Evolutionary conservation across 495 filamentous ascomycete genomes (phyloP), one percentile per base, ranked within the genome.

Genomic region (Extremus antarcticus): DNA sequence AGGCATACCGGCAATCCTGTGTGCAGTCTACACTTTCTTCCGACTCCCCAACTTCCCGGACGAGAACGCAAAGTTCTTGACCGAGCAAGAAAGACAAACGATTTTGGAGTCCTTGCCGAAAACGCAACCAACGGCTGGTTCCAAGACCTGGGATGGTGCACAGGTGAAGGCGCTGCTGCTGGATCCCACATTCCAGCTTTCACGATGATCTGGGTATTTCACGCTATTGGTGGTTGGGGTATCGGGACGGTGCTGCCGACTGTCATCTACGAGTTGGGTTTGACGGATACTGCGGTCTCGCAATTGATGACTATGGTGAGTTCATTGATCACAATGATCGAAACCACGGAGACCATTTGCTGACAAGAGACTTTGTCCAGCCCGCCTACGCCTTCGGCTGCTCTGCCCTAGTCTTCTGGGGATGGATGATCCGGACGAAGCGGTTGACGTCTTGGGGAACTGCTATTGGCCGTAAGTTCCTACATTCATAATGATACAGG

Each of bases 201-300:
- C 53, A 55, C 53, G 8, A 15, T 55, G 24, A 55, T 55, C n/a
- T 55, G 53, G 53, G 29, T 55, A 9, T 55, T 15, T 25, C 53
- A 55, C 22, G 41, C 53, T 8, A 55, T 55, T n/a, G 53, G 53
- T 19, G 53, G 53, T 10, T 55, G 53, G 53, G 53, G 53, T 17
- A 22, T 55, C 13, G 16, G 15, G 7, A 55, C 53, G 10, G 53
- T 55, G n/a, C 53, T 55, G 43, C 53, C 53, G 19, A 55, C 53
- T 2, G 53, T 55, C 21, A 55, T 55, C 24, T 21, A 47, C 17
- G 43, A 55, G 9, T 43, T 55, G 13, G 53, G 53, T n/a, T 38
- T 55, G 43, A 55, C 53, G 3, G 53, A 38, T 16, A 47, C 43
- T 32, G 53, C 53, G 3, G 43, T 32, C 13, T 9, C 22, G 9